Base-by-base conservation (phyloP, 2,329 filamentous ascomycete species). In the Ascochyta koolunga region DNA sequence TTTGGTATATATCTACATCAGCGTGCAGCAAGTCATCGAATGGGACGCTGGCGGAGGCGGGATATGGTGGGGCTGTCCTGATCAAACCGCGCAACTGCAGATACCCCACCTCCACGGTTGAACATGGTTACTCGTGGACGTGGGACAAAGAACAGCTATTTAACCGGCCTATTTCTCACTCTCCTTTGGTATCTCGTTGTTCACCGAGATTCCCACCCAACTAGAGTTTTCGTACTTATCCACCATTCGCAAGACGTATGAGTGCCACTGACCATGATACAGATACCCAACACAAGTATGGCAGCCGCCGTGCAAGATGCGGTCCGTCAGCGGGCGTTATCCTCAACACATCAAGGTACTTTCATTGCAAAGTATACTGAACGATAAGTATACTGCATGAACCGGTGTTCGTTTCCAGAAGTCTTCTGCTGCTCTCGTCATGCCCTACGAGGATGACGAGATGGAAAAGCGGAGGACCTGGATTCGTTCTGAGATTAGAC, bases 401-500 rank as follows among this genome's bases (percentile, higher is more conserved):
- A 72, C 73, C 72, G 73, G 73, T 76, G 73, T 75, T 73, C 68
- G 72, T 67, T 64, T 67, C 60, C 50, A 60, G 58, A 40, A 40
- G 44, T 35, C 40, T 19, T 41, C 40, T 41, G 35, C 54, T 45
- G 53, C 44, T 24, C 42, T 42, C 21, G 18, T 39, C 22, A 35
- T 24, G 10, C 31, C 35, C 52, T 25, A 31, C 15, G 38, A 25
- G 31, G 46, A 37, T 51, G 47, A 16, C 31, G 15, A 29, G 35
- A 46, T 39, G 21, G 45, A 40, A 46, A 31, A 37, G 41, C 22
- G 36, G 45, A 53, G 22, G 35, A 39, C 29, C 55, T 66, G 62
- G 67, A 66, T 69, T 78, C 77, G 80, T 79, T 82, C 85, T 91
- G 88, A 93, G 89, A 95, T 87, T 86, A 95, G 89, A 95, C 90